Percentiles rank a stretch among this genome's conserved stretches.
Conservation (phyloP, 257 asterid genomes). For the Oldenlandia corymbosa region DNA sequence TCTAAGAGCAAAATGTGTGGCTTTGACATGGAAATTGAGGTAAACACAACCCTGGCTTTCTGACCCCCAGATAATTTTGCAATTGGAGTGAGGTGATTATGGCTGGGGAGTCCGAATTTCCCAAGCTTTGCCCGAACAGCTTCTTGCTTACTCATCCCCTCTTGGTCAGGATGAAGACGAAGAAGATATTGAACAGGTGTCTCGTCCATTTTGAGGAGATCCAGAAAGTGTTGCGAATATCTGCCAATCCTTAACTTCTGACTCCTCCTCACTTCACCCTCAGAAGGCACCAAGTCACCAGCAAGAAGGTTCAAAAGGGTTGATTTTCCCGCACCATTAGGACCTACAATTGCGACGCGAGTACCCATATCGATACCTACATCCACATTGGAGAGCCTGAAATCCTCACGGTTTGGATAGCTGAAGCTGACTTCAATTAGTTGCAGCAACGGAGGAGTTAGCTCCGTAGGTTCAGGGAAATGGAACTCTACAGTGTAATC, state of each 20-base stretch:
- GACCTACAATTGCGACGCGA: conserved; percentile 28
- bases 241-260: conserved; percentile 63
- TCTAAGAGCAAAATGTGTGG: conserved; percentile 62
- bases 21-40: conserved; percentile 67
- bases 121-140: conserved; percentile 71
- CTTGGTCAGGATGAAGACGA: conserved; percentile 69
- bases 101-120: conserved; percentile 71
- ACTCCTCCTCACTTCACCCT: conserved; percentile 62
- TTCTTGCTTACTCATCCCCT: conserved; percentile 62
- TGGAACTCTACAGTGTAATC: conserved; percentile 31
- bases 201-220: conserved; percentile 58
- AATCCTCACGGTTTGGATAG: conserved; percentile 25
- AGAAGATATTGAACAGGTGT: conserved; percentile 65
- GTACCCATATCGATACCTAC: conserved; percentile 29
- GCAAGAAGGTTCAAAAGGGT: conserved; percentile 25
- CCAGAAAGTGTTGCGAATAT: conserved; percentile 74
- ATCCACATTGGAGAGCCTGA: conserved; percentile 25
- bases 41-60: conserved; percentile 62
- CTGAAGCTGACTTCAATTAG: conserved; percentile 30
- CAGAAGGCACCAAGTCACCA: conserved; percentile 44
- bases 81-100: conserved; percentile 60
- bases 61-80: conserved; percentile 67
- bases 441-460: conserved; percentile 25
- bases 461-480: conserved; percentile 30
- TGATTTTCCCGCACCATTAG: conserved; percentile 29